A percentile compares a stretch with the other conserved stretches of the same genome.
Conservation (phyloP, 2,329 filamentous ascomycete species). For the Zymoseptoria crescenta region DNA sequence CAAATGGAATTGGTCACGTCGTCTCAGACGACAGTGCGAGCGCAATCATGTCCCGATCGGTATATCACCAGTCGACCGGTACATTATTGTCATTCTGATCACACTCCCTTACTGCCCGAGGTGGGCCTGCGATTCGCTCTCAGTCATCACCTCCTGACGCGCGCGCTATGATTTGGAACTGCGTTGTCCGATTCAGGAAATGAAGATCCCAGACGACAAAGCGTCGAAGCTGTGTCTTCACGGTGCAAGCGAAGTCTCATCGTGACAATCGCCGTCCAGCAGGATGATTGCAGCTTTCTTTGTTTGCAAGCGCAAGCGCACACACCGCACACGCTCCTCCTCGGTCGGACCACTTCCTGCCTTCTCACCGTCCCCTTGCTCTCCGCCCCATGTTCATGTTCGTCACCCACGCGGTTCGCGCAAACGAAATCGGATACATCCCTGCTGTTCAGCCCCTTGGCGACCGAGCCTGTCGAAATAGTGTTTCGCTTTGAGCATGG, state of each 20-base stretch:
- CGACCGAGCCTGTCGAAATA: conserved; percentile 3
- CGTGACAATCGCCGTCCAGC: background rate
- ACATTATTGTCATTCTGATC: background rate
- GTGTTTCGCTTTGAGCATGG: conserved; percentile 3
- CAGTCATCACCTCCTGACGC: background rate
- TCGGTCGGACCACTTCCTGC: background rate
- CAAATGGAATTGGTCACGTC: background rate
- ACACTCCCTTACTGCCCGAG: background rate
- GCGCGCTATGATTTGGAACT: conserved; percentile 13
- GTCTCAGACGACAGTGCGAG: background rate
- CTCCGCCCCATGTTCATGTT: background rate
- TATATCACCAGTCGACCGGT: background rate
- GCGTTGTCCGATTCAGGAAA: conserved; percentile 15
- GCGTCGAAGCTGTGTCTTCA: conserved; percentile 3
- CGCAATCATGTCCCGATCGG: background rate
- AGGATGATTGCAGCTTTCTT: conserved; percentile 1
- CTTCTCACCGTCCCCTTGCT: conserved; percentile 1
- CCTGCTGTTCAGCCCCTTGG: conserved; percentile 2
- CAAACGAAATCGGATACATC: conserved; percentile 4
- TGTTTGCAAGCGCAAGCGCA: background rate
- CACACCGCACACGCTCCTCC: background rate
- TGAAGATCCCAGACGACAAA: conserved; percentile 16
- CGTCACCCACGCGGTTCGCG: conserved; percentile 4
- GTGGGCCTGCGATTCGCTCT: background rate
- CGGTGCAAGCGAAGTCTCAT: conserved; percentile 10